Evolutionary conservation across 1,284 basidiomycete species (phyloP), one percentile per base, ranked within the genome.

Genomic region (Ustilago shanxiensis): DNA sequence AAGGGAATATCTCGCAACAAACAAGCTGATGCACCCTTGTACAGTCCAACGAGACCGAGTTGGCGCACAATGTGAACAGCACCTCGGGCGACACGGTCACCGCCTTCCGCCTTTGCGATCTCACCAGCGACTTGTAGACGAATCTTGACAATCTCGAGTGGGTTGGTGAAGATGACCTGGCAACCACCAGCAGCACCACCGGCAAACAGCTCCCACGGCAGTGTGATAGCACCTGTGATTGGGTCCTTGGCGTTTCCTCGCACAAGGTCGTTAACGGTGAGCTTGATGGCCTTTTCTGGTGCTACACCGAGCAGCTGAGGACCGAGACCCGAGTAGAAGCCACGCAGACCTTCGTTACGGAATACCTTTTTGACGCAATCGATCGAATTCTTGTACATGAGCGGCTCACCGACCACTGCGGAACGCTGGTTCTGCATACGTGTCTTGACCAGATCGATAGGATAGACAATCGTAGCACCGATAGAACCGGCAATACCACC

Each of bases 101-200:
- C 92, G 6, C 91, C 89, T 84, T 87, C 86, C 8, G 85, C 75
- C 53, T 94, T 93, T 35, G 95, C 93, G 37, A 94, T 91, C 88
- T 99, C 96, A 50, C 97, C 96, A 86, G 96, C 95, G 61, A 99
- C 89, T 87, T 99, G 97, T 50, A 99, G 88, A 66, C 96, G 93
- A 84, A 99, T 99, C 89, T 99, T 98, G 73, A 94, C 81, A 62
- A 86, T 87, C 60, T 95, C 94, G 49, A 98, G 88, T 24, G 96
- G 95, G 87, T 98, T 98, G 44, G 95, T 98, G 83, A 98, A 97
- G 69, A 95, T 88, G 80, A 99, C 96, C 92, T 99, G 96, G 85
- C 94, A 96, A 85, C 93, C 97, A 87, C 96, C 96, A 33, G 96
- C 96, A 41, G 90, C 89, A 83, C 93, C 96, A 89, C 96, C 96